A percentile compares a stretch with the other conserved stretches of the same genome.
Conservation (phyloP, 2,329 filamentous ascomycete genomes). For the Nigrospora sphaerica region DNA sequence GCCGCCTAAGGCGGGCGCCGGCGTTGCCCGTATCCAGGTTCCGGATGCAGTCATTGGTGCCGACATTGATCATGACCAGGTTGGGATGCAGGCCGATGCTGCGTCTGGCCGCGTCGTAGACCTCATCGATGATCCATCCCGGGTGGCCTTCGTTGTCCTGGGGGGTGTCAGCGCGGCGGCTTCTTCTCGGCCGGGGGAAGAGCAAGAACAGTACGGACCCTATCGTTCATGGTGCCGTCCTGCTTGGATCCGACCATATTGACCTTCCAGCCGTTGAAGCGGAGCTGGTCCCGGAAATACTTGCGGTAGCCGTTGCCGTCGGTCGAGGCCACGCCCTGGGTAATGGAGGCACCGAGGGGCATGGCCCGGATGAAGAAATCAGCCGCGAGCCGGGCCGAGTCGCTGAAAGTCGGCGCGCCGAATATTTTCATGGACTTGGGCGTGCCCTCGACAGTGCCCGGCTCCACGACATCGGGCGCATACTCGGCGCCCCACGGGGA, state of each 20-base stretch:
- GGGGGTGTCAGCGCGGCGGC: too few species aligned
- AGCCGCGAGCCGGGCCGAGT: neutral
- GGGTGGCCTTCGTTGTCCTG: slow-evolving; percentile 3
- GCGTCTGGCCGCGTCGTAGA: neutral
- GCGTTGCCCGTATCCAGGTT: neutral
- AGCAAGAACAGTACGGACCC: neutral
- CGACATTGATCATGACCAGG: slow-evolving; percentile 3
- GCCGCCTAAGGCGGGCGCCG: neutral
- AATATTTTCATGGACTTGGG: too few species aligned
- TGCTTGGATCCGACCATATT: slow-evolving; percentile 6
- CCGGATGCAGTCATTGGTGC: slow-evolving; percentile 4
- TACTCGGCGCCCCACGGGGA: neutral
- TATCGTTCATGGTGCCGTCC: slow-evolving; percentile 3
- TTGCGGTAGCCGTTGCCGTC: slow-evolving; percentile 10
- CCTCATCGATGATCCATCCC: slow-evolving; percentile 1
- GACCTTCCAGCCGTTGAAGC: slow-evolving; percentile 2
- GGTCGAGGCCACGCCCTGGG: slow-evolving; percentile 2
- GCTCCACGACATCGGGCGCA: neutral
- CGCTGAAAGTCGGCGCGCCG: too few species aligned
- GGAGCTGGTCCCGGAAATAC: slow-evolving; percentile 1
- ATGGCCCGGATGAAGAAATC: slow-evolving; percentile 2
- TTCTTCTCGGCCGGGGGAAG: too few species aligned
- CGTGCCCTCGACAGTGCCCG: neutral
- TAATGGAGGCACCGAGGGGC: slow-evolving; percentile 12
- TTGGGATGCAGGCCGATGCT: slow-evolving; percentile 2